Percentiles rank a stretch among this genome's conserved stretches.
phyloP scores from a whole-genome alignment of 2,329 filamentous ascomycete species.

The Cladophialophora bantiana region DNA sequence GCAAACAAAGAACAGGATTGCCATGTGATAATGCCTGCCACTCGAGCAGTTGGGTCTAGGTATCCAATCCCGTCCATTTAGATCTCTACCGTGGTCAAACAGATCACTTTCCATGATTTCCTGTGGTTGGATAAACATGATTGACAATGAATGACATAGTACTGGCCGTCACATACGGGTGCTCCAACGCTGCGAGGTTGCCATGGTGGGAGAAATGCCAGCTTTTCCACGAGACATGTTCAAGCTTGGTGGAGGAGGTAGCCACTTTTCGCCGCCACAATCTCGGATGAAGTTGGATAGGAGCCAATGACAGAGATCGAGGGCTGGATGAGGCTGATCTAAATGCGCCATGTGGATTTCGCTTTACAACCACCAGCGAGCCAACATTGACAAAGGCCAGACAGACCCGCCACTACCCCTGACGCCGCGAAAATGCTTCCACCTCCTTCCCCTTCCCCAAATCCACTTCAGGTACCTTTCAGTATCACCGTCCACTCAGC shows the following conservation, averaged over 20 bases:
- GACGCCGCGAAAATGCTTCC: slow-evolving; percentile 26
- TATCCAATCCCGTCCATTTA: neutral
- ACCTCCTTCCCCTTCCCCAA: neutral
- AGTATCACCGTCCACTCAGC: slow-evolving; percentile 11
- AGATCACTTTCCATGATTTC: neutral
- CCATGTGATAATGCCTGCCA: neutral
- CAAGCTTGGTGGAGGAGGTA: slow-evolving; percentile 7
- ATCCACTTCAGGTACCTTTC: neutral
- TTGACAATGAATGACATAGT: neutral
- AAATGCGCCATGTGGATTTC: slow-evolving; percentile 12
- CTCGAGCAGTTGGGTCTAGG: neutral
- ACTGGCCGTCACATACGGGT: neutral
- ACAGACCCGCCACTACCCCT: slow-evolving; percentile 29
- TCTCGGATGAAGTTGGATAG: slow-evolving; percentile 11
- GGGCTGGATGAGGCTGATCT: slow-evolving; percentile 26
- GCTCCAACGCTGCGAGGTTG: neutral
- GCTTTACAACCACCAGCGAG: slow-evolving; percentile 9
- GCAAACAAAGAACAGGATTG: neutral
- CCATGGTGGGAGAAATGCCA: neutral
- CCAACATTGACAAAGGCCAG: slow-evolving; percentile 3
- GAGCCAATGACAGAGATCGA: slow-evolving; percentile 20
- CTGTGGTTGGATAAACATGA: neutral
- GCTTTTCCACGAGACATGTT: slow-evolving; percentile 16
- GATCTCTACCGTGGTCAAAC: neutral
- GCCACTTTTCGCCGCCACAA: slow-evolving; percentile 24